Conservation (phyloP, 2,329 filamentous ascomycete species). For the Cephalotrichum gorgonifer region DNA sequence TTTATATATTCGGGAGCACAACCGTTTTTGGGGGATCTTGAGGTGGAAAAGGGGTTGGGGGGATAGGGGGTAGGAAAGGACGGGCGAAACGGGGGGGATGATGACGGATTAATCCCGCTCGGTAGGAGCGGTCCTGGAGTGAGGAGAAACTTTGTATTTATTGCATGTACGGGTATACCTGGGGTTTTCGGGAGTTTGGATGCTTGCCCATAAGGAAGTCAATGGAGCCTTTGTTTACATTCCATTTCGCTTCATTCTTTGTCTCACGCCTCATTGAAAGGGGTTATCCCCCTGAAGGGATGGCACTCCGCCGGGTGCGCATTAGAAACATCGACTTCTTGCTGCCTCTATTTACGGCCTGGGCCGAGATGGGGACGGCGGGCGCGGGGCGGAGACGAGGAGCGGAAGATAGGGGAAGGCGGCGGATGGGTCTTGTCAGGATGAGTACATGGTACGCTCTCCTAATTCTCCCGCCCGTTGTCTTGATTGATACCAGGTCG, state of each 20-base stretch:
- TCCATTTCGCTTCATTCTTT: not conserved
- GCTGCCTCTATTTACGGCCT: too few relatives aligned
- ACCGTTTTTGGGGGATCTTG: not conserved
- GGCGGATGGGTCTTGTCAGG: too few relatives aligned
- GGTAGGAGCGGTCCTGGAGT: not conserved
- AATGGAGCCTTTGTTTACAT: not conserved
- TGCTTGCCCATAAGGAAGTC: not conserved
- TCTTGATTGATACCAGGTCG: not conserved
- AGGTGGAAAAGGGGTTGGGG: not conserved
- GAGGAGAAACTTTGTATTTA: not conserved
- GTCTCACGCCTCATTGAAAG: too few relatives aligned
- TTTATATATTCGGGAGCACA: not conserved
- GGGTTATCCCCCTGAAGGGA: too few relatives aligned
- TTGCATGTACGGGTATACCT: not conserved
- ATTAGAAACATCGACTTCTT: too few relatives aligned
- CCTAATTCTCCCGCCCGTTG: too few relatives aligned
- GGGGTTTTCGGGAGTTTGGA: not conserved
- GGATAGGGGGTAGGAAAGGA: not conserved
- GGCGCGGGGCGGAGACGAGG: too few relatives aligned
- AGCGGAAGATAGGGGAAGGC: too few relatives aligned
- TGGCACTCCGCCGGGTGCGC: too few relatives aligned
- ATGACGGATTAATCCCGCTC: not conserved
- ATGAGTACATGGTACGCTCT: too few relatives aligned
- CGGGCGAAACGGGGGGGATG: not conserved
- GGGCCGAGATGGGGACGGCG: too few relatives aligned